Percentiles rank a stretch among this genome's conserved stretches.
Conservation (phyloP, 768 basidiomycete species). For the Tricholoma saponaceum region DNA sequence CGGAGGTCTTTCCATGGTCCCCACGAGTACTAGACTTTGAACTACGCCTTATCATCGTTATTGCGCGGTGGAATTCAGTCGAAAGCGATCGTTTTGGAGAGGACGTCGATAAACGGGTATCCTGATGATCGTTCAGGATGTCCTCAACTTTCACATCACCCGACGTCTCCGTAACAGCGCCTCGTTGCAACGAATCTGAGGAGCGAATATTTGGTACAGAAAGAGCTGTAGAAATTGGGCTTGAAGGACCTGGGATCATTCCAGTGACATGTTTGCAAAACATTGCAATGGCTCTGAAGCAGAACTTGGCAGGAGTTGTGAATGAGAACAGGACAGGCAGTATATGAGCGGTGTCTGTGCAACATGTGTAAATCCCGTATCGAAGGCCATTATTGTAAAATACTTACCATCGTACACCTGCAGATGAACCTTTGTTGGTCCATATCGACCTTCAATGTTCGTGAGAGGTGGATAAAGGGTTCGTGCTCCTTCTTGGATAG, state of each 20-base stretch:
- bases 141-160: not conserved
- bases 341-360: conserved; percentile 64
- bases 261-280: conserved; percentile 68
- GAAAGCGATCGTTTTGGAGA: conserved; percentile 23
- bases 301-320: conserved; percentile 75
- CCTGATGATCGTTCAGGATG: not conserved
- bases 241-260: conserved; percentile 24
- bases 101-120: not conserved
- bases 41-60: conserved; percentile 11
- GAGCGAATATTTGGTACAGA: conserved; percentile 7
- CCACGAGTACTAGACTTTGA: conserved; percentile 2
- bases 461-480: conserved; percentile 53
- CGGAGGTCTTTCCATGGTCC: not conserved
- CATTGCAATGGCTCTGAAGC: conserved; percentile 70
- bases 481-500: conserved; percentile 39
- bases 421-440: conserved; percentile 82
- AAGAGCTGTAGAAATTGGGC: conserved; percentile 6
- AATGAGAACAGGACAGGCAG: conserved; percentile 73
- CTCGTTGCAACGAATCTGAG: not conserved
- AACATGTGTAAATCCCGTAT: conserved; percentile 15
- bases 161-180: not conserved
- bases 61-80: conserved; percentile 11
- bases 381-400: not conserved
- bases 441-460: conserved; percentile 47
- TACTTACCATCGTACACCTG: conserved; percentile 85